These are phyloP conservation scores for Rickenella mellea DNA, from an alignment of 768 basidiomycete genomes.

Conservation along the genomic window DNA sequence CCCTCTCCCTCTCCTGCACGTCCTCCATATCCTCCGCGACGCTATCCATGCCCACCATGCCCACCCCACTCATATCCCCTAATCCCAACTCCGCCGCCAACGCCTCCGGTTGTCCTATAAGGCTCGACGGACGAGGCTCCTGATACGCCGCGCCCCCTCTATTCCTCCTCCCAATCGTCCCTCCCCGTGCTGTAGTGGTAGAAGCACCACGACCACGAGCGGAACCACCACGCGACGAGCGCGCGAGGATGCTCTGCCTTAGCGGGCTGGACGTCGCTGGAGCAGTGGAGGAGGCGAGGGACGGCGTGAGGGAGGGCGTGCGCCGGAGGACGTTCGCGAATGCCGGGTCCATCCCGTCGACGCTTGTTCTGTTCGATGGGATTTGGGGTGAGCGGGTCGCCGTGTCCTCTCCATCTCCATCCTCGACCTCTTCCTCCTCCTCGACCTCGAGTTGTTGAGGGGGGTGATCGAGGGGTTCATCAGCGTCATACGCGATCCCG, in stretches of 20 bases:
- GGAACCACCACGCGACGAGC: constrained; percentile 22
- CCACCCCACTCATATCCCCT: no score
- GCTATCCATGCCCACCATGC: constrained; percentile 35
- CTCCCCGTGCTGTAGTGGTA: no score
- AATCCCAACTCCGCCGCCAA: constrained; percentile 52
- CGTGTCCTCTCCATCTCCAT: constrained; percentile 3
- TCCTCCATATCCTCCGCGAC: constrained; percentile 29
- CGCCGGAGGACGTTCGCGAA: constrained; percentile 75
- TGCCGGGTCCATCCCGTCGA: constrained; percentile 81
- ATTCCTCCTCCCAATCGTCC: constrained; percentile 40
- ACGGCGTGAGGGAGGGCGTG: no score
- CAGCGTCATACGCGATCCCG: constrained; percentile 3
- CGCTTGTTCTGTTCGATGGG: constrained; percentile 55
- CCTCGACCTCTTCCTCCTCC: constrained; percentile 3
- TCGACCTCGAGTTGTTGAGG: constrained; percentile 16
- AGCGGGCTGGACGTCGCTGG: constrained; percentile 49
- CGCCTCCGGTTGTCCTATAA: constrained; percentile 65
- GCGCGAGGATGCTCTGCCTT: constrained; percentile 45
- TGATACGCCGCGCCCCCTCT: constrained; percentile 64
- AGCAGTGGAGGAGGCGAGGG: constrained; percentile 29
- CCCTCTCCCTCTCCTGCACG: constrained; percentile 24
- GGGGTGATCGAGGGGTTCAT: constrained; percentile 14
- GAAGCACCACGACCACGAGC: constrained; percentile 3
- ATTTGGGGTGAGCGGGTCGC: constrained; percentile 4
- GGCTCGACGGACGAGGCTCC: constrained; percentile 58